Conservation (phyloP, 2,329 filamentous ascomycete genomes). For the Neocatenulostroma microsporum region DNA sequence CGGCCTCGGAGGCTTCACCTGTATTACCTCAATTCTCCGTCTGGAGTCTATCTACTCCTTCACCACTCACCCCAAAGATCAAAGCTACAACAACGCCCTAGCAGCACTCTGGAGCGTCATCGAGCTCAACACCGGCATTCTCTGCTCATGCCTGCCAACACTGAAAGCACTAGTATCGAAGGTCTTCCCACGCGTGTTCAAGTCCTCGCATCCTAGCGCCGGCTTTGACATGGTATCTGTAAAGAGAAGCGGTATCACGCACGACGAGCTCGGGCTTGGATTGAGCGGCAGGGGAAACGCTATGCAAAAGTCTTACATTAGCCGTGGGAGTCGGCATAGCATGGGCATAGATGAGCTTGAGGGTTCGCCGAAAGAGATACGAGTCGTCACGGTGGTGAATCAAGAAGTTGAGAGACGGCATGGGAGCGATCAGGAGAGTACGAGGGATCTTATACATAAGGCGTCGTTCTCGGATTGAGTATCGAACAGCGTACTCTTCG, state of each 20-base stretch:
- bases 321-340: conserved; percentile 1
- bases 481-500: no score
- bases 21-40: conserved; percentile 28
- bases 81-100: conserved; percentile 27
- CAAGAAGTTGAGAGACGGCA: conserved; percentile 13
- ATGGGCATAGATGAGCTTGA: conserved; percentile 1
- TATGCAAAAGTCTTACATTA: conserved; percentile 2
- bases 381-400: conserved; percentile 17
- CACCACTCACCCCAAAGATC: conserved; percentile 20
- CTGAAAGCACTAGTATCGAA: conserved; percentile 27
- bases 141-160: conserved; percentile 33
- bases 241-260: conserved; percentile 1
- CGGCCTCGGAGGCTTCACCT: conserved; percentile 27
- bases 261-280: conserved; percentile 3
- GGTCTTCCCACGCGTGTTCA: conserved; percentile 23
- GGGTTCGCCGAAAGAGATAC: conserved; percentile 11
- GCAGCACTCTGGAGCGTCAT: conserved; percentile 30
- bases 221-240: no score
- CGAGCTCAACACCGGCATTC: conserved; percentile 32
- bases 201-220: no score
- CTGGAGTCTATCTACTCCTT: conserved; percentile 23
- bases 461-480: background rate
- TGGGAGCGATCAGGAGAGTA: conserved; percentile 12
- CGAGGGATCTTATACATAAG: conserved; percentile 5
- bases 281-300: conserved; percentile 2